These are phyloP conservation scores for Penicillium odoratum DNA, from an alignment of 495 filamentous ascomycete species.

Conservation along the genomic window DNA sequence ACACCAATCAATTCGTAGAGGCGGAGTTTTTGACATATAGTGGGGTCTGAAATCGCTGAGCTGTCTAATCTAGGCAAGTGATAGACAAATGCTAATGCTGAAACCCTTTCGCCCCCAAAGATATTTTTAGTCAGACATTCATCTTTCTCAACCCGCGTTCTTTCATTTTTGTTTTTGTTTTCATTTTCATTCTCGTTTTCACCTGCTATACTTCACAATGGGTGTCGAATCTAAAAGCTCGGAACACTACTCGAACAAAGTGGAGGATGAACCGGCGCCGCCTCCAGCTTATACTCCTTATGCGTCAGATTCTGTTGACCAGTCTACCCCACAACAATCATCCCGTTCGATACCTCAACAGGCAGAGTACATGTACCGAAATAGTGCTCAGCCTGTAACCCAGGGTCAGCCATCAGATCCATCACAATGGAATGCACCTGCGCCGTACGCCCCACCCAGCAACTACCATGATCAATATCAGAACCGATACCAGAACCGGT, in stretches of 20 bases:
- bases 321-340: not conserved
- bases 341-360: not conserved
- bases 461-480: not conserved
- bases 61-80: not conserved
- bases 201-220: not conserved
- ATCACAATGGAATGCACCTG: not conserved
- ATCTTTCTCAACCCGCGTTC: not conserved
- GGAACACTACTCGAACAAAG: not conserved
- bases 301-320: not conserved
- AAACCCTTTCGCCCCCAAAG: not conserved
- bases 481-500: not conserved
- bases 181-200: not conserved
- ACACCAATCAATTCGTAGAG: not conserved
- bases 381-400: not conserved
- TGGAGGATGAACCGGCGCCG: not conserved
- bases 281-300: not conserved
- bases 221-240: not conserved
- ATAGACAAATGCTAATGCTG: not conserved
- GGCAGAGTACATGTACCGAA: not conserved
- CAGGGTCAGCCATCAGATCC: not conserved
- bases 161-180: too few species aligned
- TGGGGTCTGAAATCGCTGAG: not conserved
- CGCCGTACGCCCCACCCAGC: not conserved
- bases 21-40: not conserved
- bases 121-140: too few species aligned